A percentile compares a stretch with the other conserved stretches of the same genome.
Conservation (phyloP, 139 green algal species). For the Picochlorum sp. region DNA sequence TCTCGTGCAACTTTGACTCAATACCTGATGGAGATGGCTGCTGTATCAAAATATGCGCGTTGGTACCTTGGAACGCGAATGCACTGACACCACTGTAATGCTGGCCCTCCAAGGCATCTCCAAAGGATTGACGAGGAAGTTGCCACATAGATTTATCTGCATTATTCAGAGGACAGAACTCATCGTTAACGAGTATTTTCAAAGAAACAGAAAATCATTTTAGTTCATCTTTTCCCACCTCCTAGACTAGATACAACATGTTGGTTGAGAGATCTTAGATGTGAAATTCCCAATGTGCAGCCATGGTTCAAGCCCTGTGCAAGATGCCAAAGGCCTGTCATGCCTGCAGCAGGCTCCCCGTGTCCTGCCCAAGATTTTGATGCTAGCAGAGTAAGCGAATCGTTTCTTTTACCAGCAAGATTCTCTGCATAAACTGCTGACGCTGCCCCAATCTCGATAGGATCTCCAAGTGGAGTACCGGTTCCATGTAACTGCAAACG, state of each 20-base stretch:
- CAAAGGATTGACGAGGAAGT: slow-evolving; percentile 1
- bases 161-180: not conserved
- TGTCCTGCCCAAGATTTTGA: slow-evolving; percentile 74
- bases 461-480: slow-evolving; percentile 68
- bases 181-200: not conserved
- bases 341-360: slow-evolving; percentile 69
- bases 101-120: not conserved
- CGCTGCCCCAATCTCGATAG: slow-evolving; percentile 73
- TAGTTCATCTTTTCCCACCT: not conserved
- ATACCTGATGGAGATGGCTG: no score
- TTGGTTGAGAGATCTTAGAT: slow-evolving; percentile 58
- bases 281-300: slow-evolving; percentile 35
- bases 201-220: no score
- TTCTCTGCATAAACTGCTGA: slow-evolving; percentile 17
- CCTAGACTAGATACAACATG: slow-evolving; percentile 35
- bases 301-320: slow-evolving; percentile 17
- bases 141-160: slow-evolving; percentile 5
- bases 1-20: not conserved
- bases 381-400: slow-evolving; percentile 19
- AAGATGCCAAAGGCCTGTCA: slow-evolving; percentile 31
- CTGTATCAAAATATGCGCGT: slow-evolving; percentile 47
- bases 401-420: not conserved
- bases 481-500: slow-evolving; percentile 57
- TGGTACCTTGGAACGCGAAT: slow-evolving; percentile 76
- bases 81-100: slow-evolving; percentile 40